Base-by-base conservation (phyloP, 2,329 filamentous ascomycete genomes). In the Colletotrichum siamense region DNA sequence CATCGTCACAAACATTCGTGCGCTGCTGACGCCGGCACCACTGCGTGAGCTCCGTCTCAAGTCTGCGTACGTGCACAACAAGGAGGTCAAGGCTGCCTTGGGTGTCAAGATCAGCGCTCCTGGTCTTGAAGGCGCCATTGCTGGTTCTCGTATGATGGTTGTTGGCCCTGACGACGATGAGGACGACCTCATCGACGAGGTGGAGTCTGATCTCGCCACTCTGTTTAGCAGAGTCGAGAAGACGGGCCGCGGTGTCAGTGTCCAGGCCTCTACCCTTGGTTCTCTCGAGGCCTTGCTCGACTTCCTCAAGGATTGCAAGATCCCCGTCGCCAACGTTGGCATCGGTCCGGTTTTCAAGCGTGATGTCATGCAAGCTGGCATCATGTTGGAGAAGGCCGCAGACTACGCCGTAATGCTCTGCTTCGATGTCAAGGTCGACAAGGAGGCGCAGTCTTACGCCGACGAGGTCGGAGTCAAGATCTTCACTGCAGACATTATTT, bases 351-450 rank as follows among this genome's bases (percentile, higher is more conserved):
- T 99, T 52, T 99, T 95, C 92, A 98, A 98, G 90, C 95, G 97
- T 82, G 97, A 99, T 86, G 95, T 99, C 71, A 97, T 99, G 91
- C 96, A 93, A 92, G 91, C 95, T 88, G 96, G 95, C 82, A 94
- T 95, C 80, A 99, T 99, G 97, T 85, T 99, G 82, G 97, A 99
- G 87, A 99, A 98, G 88, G 91, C 94, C 18, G 95, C 95, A 79
- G 96, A 99, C 83, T 98, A 94, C 81, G 97, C 97, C n/a, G 95
- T 99, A 84, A 99, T 99, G 97, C 93, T 99, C 67, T 99, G 97
- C 85, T 99, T 99, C 90, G 98, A 99, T 85, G 97, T 99, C 87
- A 99, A 98, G 89, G 95, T 99, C 18, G 97, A 99, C 87, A 99
- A 98, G 86, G 97, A 99, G 83, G 97, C 97, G 1, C 93, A 94